A percentile compares a stretch with the other conserved stretches of the same genome.
phyloP scores from a whole-genome alignment of 495 filamentous ascomycete genomes.

The Annulohypoxylon moriforme region DNA sequence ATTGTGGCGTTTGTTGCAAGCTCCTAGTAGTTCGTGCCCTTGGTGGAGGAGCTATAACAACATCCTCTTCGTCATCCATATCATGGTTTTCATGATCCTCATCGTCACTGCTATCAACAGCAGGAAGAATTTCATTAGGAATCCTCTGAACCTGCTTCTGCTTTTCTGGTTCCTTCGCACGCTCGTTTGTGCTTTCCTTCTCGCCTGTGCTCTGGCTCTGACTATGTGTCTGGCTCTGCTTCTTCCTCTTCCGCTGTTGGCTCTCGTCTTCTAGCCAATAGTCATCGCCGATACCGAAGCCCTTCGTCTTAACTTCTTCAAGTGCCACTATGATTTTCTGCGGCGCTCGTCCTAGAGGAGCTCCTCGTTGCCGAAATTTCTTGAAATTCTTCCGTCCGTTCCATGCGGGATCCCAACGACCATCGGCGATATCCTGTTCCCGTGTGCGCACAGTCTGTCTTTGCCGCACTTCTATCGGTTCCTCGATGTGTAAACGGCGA shows the following conservation, averaged over 20 bases:
- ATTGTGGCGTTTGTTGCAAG: constrained; percentile 45
- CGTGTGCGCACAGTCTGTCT: constrained; percentile 44
- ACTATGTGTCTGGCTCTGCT: constrained; percentile 45
- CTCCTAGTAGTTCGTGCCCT: constrained; percentile 40
- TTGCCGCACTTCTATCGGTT: constrained; percentile 75
- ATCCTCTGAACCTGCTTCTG: constrained; percentile 17
- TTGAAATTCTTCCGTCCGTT: constrained; percentile 98
- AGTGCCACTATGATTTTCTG: constrained; percentile 77
- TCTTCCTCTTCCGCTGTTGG: constrained; percentile 41
- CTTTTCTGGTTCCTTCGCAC: constrained; percentile 9
- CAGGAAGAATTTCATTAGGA: constrained; percentile 26
- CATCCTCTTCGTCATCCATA: constrained; percentile 40
- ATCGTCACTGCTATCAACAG: constrained; percentile 56
- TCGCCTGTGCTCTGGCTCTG: constrained; percentile 39
- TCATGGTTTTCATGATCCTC: constrained; percentile 34
- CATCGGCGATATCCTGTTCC: constrained; percentile 61
- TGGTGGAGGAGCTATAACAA: constrained; percentile 28
- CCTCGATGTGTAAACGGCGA: constrained; percentile 79
- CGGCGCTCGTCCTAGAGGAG: constrained; percentile 58
- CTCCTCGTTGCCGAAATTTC: constrained; percentile 77
- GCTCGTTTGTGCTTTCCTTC: constrained; percentile 4
- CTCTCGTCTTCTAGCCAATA: constrained; percentile 74
- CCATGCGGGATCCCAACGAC: constrained; percentile 90
- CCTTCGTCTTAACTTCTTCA: constrained; percentile 81
- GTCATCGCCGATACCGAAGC: constrained; percentile 85